These are phyloP conservation scores for Ceratocystis colombiana DNA, from an alignment of 2,329 filamentous ascomycete species.

Conservation along the genomic window DNA sequence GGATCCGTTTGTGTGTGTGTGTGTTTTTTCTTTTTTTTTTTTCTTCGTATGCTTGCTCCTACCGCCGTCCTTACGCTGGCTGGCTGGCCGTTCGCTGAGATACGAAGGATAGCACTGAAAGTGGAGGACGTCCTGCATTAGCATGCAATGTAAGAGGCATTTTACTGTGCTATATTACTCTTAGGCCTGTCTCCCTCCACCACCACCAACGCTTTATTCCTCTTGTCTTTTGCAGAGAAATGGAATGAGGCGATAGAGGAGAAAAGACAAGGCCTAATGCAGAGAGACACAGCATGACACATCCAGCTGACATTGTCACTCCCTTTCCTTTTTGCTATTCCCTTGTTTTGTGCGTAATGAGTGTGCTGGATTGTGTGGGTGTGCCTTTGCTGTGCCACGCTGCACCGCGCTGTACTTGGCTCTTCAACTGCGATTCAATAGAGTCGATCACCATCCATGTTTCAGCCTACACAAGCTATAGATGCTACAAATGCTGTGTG, in stretches of 20 bases:
- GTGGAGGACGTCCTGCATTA: background rate
- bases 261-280: background rate
- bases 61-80: too few relatives aligned
- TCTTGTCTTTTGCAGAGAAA: background rate
- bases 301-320: constrained; percentile 5
- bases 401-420: too few relatives aligned
- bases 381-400: too few relatives aligned
- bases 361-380: too few relatives aligned
- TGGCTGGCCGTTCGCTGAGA: background rate
- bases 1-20: background rate
- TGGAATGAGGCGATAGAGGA: background rate
- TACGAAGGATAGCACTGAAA: background rate
- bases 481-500: background rate
- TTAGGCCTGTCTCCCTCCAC: background rate
- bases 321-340: background rate
- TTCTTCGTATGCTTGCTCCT: background rate
- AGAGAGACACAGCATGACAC: constrained; percentile 1
- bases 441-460: background rate
- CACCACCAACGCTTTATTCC: background rate
- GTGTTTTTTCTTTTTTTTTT: background rate
- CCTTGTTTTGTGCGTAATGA: background rate
- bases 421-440: background rate
- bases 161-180: background rate
- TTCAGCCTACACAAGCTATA: background rate
- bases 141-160: background rate